Conservation (phyloP, 176 grass and related monocot genomes). For the Zoysia japonica region DNA sequence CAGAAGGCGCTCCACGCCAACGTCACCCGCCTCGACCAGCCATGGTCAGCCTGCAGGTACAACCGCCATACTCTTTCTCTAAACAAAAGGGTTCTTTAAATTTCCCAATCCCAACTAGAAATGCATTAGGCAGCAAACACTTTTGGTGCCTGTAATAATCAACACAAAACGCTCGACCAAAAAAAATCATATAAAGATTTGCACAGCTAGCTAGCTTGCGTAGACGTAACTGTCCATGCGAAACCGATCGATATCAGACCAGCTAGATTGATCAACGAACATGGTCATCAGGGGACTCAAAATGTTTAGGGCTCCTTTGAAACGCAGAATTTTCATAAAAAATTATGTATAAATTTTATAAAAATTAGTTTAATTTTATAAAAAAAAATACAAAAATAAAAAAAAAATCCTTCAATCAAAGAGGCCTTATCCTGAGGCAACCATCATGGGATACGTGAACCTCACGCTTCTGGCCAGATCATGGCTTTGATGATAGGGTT, state of each 20-base stretch:
- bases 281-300: neutral
- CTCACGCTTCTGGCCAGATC: neutral
- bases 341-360: too few relatives aligned
- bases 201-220: too few relatives aligned
- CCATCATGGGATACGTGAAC: slow-evolving; percentile 6
- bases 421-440: neutral
- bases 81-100: neutral
- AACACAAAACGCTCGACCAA: neutral
- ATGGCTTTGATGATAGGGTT: neutral
- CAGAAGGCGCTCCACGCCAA: slow-evolving; percentile 87
- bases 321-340: too few relatives aligned
- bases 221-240: neutral
- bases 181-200: too few relatives aligned
- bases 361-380: too few relatives aligned
- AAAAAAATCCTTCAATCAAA: too few relatives aligned
- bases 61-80: neutral
- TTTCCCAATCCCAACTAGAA: neutral
- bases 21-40: slow-evolving; percentile 61
- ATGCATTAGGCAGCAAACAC: slow-evolving; percentile 5
- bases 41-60: slow-evolving; percentile 86
- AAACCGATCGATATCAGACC: neutral
- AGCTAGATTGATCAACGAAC: neutral
- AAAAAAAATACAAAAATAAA: too few relatives aligned
- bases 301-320: neutral
- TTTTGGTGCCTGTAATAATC: neutral